Evolutionary conservation across 208 protist species (phyloP).

Genomic region (Leishmania turanica): DNA sequence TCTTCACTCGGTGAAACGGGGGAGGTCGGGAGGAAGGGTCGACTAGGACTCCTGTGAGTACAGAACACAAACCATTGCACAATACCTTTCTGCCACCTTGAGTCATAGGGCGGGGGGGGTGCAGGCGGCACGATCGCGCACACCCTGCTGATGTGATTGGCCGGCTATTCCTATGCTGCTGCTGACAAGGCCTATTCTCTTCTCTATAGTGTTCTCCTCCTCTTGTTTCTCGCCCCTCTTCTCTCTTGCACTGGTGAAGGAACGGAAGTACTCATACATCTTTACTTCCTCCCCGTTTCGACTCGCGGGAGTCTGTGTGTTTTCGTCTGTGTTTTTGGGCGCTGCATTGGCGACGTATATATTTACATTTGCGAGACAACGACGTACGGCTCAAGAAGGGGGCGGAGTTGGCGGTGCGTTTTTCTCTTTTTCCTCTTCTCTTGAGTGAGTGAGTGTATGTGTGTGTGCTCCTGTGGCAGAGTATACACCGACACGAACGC

Average conservation of each 20-base stretch:
- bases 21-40: background rate
- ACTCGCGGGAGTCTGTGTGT: background rate
- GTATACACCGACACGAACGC: background rate
- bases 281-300: background rate
- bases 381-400: constrained; percentile 1
- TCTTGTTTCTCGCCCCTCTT: background rate
- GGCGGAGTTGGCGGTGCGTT: background rate
- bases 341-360: background rate
- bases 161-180: background rate
- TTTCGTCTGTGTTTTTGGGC: background rate
- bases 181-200: background rate
- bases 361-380: background rate
- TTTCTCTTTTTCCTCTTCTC: constrained; percentile 1
- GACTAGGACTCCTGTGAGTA: background rate
- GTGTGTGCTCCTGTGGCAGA: background rate
- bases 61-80: background rate
- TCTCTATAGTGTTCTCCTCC: background rate
- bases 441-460: background rate
- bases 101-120: background rate
- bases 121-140: background rate
- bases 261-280: constrained; percentile 2
- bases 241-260: background rate
- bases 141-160: background rate
- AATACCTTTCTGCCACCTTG: background rate
- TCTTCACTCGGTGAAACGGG: background rate